phyloP scores from a whole-genome alignment of 2,329 filamentous ascomycete genomes.

The Ophiocordyceps camponoti-leonardi region DNA sequence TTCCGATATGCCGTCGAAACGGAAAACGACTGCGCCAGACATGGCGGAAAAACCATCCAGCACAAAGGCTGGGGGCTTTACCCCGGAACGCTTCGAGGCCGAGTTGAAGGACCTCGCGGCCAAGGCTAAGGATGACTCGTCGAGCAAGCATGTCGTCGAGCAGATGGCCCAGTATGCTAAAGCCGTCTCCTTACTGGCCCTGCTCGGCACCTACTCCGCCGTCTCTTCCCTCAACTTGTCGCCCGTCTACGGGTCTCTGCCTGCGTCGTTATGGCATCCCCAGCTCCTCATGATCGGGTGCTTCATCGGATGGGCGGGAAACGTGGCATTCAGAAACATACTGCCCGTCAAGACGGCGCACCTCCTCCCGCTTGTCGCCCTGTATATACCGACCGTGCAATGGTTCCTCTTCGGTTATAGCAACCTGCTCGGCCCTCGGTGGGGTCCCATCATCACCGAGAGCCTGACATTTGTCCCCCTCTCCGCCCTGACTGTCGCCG shows the following conservation, averaged over 20 bases:
- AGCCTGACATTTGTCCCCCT: constrained; percentile 54
- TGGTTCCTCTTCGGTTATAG: constrained; percentile 54
- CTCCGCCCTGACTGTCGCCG: constrained; percentile 43
- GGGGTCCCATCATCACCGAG: constrained; percentile 65
- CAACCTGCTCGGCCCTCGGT: constrained; percentile 43
- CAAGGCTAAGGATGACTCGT: constrained; percentile 18
- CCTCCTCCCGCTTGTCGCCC: constrained; percentile 55
- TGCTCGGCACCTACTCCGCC: constrained; percentile 43
- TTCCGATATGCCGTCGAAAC: not conserved
- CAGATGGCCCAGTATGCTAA: constrained; percentile 23
- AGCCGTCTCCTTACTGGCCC: constrained; percentile 11
- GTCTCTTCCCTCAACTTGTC: constrained; percentile 62
- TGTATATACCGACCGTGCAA: constrained; percentile 59
- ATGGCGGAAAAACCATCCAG: not conserved
- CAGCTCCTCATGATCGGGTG: constrained; percentile 47
- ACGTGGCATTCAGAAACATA: constrained; percentile 30
- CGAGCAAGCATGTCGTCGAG: constrained; percentile 14
- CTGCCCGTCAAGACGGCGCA: constrained; percentile 30
- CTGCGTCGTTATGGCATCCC: constrained; percentile 55
- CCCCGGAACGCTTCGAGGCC: constrained; percentile 33
- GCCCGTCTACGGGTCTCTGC: constrained; percentile 77
- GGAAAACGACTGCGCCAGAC: not conserved
- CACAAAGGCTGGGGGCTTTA: constrained; percentile 17
- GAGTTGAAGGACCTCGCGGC: constrained; percentile 34
- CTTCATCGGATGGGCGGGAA: constrained; percentile 56